Evolutionary conservation across 208 protist species (phyloP), one percentile per base, ranked within the genome.

Genomic region (Spongospora subterranea): DNA sequence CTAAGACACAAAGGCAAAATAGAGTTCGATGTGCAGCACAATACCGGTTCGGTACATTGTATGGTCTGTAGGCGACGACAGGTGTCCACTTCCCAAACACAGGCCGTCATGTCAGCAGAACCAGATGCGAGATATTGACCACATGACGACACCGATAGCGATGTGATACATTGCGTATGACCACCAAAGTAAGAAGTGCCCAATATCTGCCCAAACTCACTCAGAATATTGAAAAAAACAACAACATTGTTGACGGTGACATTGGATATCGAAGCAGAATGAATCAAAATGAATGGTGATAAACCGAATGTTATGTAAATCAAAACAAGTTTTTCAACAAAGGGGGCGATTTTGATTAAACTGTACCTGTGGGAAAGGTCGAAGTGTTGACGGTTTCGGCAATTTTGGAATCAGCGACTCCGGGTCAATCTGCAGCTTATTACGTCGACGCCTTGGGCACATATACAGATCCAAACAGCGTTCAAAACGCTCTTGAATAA

Each of bases 381-480:
- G 96, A 45, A 99, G 97, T 64, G 99, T 98, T 93, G 97, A 95
- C 38, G 97, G 97, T 76, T 98, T 96, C 13, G 99, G 99, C 65
- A 99, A 95, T 90, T 98, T 95, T 0, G 99, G 99, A 29, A 99
- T 94, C 40, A 99, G 95, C 88, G 96, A 96, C 20, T 98, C 96
- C 0, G 98, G 97, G 93, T 98, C 95, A 53, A 98, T 96, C 65
- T 96, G 66, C 35, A 98, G 95, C 11, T 95, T 0, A 45, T 65
- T 46, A 38, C 46, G 45, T 29, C 0, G 0, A 50, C 90, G 90
- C 46, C 98, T 96, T 0, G 98, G 97, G 94, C 98, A 98, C 71
- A 99, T 95, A 92, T 98, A 99, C 38, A 99, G 96, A 94, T 99
- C 98, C 24, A 99, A 95, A 94, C 98, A 99, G 45, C 99, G 96